A percentile compares a stretch with the other conserved stretches of the same genome.
Conservation (phyloP, 257 asterid genomes). For the Nyctanthes arbortristis region DNA sequence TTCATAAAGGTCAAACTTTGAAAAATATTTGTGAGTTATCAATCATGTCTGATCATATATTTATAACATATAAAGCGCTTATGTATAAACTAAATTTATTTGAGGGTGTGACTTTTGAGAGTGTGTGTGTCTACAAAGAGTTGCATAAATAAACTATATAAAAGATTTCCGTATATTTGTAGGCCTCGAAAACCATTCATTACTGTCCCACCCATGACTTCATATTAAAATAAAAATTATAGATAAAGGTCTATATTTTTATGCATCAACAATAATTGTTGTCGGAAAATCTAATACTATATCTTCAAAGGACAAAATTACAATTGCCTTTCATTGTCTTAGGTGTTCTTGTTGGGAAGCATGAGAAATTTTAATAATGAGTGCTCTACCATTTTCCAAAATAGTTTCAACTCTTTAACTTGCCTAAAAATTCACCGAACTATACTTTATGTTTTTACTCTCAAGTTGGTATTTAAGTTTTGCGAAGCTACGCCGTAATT, state of each 20-base stretch:
- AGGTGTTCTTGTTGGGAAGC: background rate
- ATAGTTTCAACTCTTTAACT: background rate
- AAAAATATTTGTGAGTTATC: too few species aligned
- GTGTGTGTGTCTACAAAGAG: conserved; percentile 14
- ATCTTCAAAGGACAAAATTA: conserved; percentile 2
- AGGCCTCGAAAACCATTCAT: conserved; percentile 57
- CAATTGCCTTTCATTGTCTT: background rate
- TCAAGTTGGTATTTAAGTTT: background rate
- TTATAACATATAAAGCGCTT: too few species aligned
- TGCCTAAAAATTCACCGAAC: background rate
- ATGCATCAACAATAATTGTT: conserved; percentile 36
- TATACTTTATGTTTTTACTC: background rate
- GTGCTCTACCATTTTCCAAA: background rate
- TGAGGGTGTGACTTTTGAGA: conserved; percentile 16
- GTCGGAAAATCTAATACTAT: conserved; percentile 35
- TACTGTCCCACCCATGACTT: conserved; percentile 40
- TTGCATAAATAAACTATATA: background rate
- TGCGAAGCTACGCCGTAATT: too few species aligned
- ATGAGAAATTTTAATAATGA: background rate
- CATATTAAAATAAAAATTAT: conserved; percentile 28
- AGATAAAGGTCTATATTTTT: too few species aligned
- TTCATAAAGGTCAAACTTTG: too few species aligned
- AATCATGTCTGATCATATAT: too few species aligned
- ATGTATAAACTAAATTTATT: too few species aligned
- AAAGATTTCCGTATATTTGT: conserved; percentile 34